phyloP scores from a whole-genome alignment of 495 filamentous ascomycete genomes.

The Trichoderma parareesei region DNA sequence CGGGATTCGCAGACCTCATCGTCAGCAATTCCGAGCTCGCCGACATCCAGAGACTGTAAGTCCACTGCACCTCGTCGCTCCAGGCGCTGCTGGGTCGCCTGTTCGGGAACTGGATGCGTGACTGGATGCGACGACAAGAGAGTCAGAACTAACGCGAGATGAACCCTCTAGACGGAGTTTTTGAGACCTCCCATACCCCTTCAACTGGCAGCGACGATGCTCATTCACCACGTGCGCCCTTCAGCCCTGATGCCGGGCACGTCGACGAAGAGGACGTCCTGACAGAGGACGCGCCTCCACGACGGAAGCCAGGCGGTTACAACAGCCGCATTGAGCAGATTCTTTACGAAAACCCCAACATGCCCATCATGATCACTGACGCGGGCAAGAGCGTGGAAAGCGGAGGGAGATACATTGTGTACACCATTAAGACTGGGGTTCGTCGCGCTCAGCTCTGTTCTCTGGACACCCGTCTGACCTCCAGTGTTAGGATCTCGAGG shows the following conservation, averaged over 20 bases:
- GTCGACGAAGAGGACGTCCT: constrained; percentile 48
- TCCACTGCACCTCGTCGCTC: constrained; percentile 15
- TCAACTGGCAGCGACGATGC: constrained; percentile 37
- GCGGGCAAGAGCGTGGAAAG: constrained; percentile 94
- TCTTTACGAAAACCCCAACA: constrained; percentile 86
- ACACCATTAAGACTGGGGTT: constrained; percentile 93
- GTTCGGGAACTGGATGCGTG: neutral
- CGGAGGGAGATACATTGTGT: constrained; percentile 82
- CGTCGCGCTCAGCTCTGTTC: constrained; percentile 19
- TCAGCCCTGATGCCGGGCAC: constrained; percentile 25
- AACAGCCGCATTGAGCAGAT: constrained; percentile 94
- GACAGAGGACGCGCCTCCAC: constrained; percentile 45
- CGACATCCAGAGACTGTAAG: constrained; percentile 44
- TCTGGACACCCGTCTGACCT: constrained; percentile 14
- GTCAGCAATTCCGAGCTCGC: constrained; percentile 57
- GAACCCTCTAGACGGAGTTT: constrained; percentile 2
- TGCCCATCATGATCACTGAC: constrained; percentile 81
- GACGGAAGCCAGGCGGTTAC: constrained; percentile 75
- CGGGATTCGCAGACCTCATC: constrained; percentile 70
- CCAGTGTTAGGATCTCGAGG: constrained; percentile 71
- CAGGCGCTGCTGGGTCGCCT: neutral
- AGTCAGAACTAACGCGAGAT: neutral
- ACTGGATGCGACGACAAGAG: neutral
- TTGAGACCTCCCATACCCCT: constrained; percentile 35
- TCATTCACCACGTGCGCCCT: constrained; percentile 20